These are phyloP conservation scores for Camellia oleifera DNA, from an alignment of 179 eudicot genomes.

Conservation along the genomic window DNA sequence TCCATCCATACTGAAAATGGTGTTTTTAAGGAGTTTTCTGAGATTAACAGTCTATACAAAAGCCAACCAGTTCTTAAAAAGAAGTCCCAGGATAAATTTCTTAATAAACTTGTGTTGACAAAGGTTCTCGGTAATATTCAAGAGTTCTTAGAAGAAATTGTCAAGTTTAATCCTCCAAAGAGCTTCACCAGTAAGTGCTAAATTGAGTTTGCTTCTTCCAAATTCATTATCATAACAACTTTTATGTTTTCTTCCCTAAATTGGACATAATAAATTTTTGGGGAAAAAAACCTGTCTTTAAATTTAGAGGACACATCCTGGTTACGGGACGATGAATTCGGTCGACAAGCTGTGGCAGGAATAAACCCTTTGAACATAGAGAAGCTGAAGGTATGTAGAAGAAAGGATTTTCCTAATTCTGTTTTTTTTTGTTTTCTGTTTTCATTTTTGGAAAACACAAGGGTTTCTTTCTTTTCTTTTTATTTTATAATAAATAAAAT, in stretches of 20 bases:
- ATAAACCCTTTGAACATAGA: background rate
- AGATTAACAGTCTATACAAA: slow-evolving; percentile 68
- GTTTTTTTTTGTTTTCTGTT: too few species aligned
- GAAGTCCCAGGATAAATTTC: slow-evolving; percentile 55
- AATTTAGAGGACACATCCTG: background rate
- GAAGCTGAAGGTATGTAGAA: background rate
- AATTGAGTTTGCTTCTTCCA: background rate
- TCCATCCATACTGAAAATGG: slow-evolving; percentile 56
- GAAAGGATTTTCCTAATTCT: background rate
- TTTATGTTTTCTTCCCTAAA: background rate
- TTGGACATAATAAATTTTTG: too few species aligned
- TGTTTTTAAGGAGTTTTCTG: slow-evolving; percentile 67
- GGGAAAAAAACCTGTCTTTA: too few species aligned
- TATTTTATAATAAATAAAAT: too few species aligned
- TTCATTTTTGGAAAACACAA: too few species aligned
- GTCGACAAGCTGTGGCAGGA: background rate
- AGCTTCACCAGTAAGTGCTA: slow-evolving; percentile 54
- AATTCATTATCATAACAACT: too few species aligned
- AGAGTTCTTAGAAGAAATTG: slow-evolving; percentile 50
- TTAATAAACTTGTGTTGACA: slow-evolving; percentile 52
- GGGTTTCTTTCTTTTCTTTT: too few species aligned
- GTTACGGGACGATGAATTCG: background rate
- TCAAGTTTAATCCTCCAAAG: slow-evolving; percentile 64
- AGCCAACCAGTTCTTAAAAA: slow-evolving; percentile 58
- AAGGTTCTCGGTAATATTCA: slow-evolving; percentile 47